phyloP scores from a whole-genome alignment of 805 yeast genomes.

The Spathaspora passalidarum region DNA sequence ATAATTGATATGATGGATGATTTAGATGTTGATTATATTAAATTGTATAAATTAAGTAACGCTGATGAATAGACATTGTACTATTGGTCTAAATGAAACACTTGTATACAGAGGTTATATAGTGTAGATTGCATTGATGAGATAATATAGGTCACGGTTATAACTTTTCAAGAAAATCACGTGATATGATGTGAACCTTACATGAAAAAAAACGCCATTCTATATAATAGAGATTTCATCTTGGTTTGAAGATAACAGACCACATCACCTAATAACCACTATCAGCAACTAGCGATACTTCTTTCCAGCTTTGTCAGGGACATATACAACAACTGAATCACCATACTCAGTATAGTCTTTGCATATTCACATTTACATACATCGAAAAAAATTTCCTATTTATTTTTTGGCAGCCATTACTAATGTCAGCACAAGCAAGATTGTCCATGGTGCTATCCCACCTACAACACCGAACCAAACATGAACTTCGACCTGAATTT shows the following conservation, averaged over 20 bases:
- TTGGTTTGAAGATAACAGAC: too few relatives aligned
- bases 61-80: constrained; percentile 30
- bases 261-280: too few relatives aligned
- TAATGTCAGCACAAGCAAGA: constrained; percentile 12
- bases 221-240: too few relatives aligned
- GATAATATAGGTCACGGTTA: too few relatives aligned
- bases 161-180: background rate
- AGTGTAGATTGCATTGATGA: too few relatives aligned
- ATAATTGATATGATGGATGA: constrained; percentile 56
- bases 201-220: background rate
- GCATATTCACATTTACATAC: background rate
- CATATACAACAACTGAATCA: too few relatives aligned
- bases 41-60: constrained; percentile 27
- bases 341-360: background rate
- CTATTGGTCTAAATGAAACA: too few relatives aligned
- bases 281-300: too few relatives aligned
- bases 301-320: too few relatives aligned
- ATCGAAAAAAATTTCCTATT: background rate
- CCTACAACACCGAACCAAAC: constrained; percentile 6
- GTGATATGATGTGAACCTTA: constrained; percentile 3
- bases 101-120: background rate
- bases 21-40: constrained; percentile 16
- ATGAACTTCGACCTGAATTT: constrained; percentile 13
- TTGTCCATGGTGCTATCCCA: constrained; percentile 18
- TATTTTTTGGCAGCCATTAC: constrained; percentile 1